Base-by-base conservation (phyloP, 2,329 filamentous ascomycete genomes). In the Kalmusia sp. region DNA sequence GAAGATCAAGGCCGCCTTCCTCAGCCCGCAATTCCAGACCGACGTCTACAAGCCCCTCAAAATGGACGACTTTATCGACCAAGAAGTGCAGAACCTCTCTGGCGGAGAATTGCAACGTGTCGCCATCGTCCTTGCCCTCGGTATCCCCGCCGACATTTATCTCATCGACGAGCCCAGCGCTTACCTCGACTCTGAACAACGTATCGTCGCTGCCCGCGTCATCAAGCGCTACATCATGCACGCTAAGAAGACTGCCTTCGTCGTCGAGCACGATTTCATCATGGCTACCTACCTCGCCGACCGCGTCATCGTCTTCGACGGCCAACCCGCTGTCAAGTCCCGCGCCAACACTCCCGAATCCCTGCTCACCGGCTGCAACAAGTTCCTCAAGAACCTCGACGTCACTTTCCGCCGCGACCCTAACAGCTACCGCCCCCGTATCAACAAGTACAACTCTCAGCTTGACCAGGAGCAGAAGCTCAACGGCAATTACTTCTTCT, bases 221-320 rank as follows among this genome's bases (percentile, higher is more conserved):
- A 99, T 99, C 82, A 99, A 99, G 84, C 90, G 95, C 64, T 99
- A 96, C 84, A 99, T 99, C 79, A 99, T 99, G 95, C 93, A 99
- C 82, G 88, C 92, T 69, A 98, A 98, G 87, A 98, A 98, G 87
- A 99, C 95, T 0, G 95, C 95, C 45, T 99, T 99, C 76, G 87
- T 99, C 65, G 93, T 99, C 75, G 95, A 99, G 87, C 95, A 99
- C 89, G 95, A 99, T 84, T 98, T 99, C 82, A 96, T 98, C 81
- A 97, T 98, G 93, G 86, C 87, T 34, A 89, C 87, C 37, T 89
- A 89, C 71, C 82, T 89, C 40, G 87, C 95, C 39, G 96, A 99
- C 72, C 91, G 95, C 64, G 95, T 99, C 76, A 99, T 99, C 71
- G 95, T 99, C 71, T 99, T 99, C 71, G 95, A 98, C 72, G 95